phyloP scores from a whole-genome alignment of 2,329 filamentous ascomycete genomes.

The Leptographium wingfieldii region DNA sequence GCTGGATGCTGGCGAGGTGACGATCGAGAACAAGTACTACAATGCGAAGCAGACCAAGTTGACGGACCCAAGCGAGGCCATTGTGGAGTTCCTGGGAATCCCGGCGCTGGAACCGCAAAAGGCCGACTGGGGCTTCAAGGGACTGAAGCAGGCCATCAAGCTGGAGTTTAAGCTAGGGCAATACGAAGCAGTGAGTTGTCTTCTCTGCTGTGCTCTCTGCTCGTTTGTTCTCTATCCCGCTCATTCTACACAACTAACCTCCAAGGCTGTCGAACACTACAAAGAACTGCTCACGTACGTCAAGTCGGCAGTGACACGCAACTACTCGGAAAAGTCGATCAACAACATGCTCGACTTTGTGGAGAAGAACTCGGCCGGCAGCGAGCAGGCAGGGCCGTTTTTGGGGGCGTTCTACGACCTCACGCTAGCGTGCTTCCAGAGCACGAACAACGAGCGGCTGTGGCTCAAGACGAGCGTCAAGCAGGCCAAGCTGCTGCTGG shows the following conservation, averaged over 20 bases:
- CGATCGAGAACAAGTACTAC: constrained; percentile 99
- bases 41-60: constrained; percentile 95
- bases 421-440: constrained; percentile 89
- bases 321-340: constrained; percentile 98
- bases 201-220: neutral
- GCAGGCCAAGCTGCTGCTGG: constrained; percentile 78
- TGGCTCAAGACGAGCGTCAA: constrained; percentile 99
- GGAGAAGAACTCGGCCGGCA: constrained; percentile 71
- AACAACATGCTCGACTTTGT: constrained; percentile 99
- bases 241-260: neutral
- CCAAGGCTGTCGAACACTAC: constrained; percentile 80
- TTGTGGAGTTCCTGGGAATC: constrained; percentile 84
- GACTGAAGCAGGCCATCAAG: constrained; percentile 95
- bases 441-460: constrained; percentile 89
- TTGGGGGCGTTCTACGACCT: constrained; percentile 94
- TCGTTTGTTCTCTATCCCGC: neutral
- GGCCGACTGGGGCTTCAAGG: constrained; percentile 98
- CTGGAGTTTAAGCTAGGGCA: constrained; percentile 85
- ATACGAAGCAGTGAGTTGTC: constrained; percentile 57
- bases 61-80: constrained; percentile 74
- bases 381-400: constrained; percentile 58
- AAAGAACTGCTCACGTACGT: constrained; percentile 92
- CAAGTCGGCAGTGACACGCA: constrained; percentile 89
- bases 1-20: constrained; percentile 75
- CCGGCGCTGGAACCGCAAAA: constrained; percentile 78